Base-by-base conservation (phyloP, 225 moss, liverwort and hornwort species). In the Bryum argenteum region DNA sequence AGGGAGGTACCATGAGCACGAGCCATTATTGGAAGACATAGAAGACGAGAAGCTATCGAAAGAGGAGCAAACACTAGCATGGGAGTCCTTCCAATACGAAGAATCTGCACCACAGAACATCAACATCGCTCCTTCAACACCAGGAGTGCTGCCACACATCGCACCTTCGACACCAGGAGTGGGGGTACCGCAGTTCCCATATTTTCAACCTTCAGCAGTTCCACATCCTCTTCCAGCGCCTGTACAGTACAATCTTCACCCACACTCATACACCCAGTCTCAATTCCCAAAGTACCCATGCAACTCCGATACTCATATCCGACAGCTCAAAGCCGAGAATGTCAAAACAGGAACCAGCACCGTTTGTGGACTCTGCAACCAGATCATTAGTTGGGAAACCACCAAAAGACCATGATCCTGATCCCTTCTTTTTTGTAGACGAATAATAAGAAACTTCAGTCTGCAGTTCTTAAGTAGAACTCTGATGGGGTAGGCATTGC, bases 1-100 rank as follows among this genome's bases (percentile, higher is more conserved):
- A 37, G 87, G 83, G 58, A 80, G 91, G 72, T 98, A 98, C 66
- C 98, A 92, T 75, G 92, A 98, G 75, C 94, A 98, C 67, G 98
- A 98, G 54, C 90, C 98, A 16, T 83, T 98, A 22, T 60, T 98
- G 71, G 91, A 91, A 75, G 92, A 98, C 68, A 79, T 82, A 81
- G 94, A 94, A 65, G 92, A 91, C 10, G 98, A 98, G 73, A 92
- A 83, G 61, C 89, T 98, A 17, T 86, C 88, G n/a, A 80, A 70
- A 65, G 98, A 98, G 73, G 98, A 98, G 75, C 88, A 86, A 71
- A 44, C 74, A 1, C 65, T 69, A 65, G 94, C 92, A 15, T 98
- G 94, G 98, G 89, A 92, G 51, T 80, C 89, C 33, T 92, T 91
- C 57, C 85, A 84, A 51, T 65, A 72, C 57, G 76, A 79, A 40